Percentiles rank a stretch among this genome's conserved stretches.
phyloP scores from a whole-genome alignment of 371 early-diverging fungal species.

The Encephalitozoon cuniculi region DNA sequence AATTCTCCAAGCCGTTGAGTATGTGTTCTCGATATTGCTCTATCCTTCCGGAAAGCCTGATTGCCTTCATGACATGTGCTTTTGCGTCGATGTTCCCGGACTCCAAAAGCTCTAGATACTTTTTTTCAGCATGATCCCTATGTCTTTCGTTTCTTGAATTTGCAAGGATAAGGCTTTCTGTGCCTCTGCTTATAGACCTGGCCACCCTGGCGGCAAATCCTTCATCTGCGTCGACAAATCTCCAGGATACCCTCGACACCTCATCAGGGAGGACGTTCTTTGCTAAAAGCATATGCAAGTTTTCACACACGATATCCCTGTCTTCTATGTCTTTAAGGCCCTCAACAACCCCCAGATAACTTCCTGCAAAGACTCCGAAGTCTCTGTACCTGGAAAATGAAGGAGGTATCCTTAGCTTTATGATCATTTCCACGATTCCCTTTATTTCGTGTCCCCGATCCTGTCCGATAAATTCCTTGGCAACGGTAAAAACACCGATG shows the following conservation, averaged over 20 bases:
- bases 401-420: neutral
- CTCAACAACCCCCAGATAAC: neutral
- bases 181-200: neutral
- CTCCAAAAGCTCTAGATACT: neutral
- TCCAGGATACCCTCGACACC: neutral
- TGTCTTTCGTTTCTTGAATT: conserved; percentile 10
- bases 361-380: neutral
- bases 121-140: neutral
- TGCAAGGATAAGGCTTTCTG: conserved; percentile 5
- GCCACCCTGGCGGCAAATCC: neutral
- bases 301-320: neutral
- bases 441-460: neutral
- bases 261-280: neutral
- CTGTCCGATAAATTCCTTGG: neutral
- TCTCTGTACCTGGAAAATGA: neutral
- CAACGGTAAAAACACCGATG: neutral
- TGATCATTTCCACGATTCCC: neutral
- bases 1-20: conserved; percentile 24
- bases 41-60: neutral
- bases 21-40: conserved; percentile 7
- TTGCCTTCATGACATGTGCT: neutral
- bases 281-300: neutral
- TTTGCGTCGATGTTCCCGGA: conserved; percentile 1
- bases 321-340: neutral
- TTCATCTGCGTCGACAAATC: neutral